Evolutionary conservation across 2,329 filamentous ascomycete species (phyloP).

Genomic region (Beauveria pseudobassiana): DNA sequence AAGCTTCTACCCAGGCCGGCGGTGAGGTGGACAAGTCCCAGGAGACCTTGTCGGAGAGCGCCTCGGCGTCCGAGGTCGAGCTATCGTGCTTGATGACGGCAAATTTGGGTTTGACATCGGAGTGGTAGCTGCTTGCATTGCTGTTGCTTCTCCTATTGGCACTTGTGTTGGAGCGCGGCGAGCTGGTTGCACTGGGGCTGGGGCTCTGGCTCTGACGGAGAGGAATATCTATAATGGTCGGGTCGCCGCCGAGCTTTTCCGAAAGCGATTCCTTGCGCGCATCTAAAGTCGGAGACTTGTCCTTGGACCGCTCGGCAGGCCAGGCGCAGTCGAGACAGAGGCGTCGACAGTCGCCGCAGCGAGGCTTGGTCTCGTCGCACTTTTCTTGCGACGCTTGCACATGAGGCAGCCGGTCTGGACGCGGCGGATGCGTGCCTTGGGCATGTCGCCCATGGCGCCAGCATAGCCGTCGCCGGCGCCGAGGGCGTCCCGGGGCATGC

Average conservation of each 20-base stretch:
- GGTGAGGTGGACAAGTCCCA: slow-evolving; percentile 19
- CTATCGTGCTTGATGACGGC: not conserved
- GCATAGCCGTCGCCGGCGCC: not conserved
- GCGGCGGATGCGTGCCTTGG: slow-evolving; percentile 26
- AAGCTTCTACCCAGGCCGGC: slow-evolving; percentile 18
- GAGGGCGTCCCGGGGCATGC: slow-evolving; percentile 20
- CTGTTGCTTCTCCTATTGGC: slow-evolving; percentile 14
- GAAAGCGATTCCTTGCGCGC: not conserved
- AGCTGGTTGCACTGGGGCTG: not conserved
- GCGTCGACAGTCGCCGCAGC: slow-evolving; percentile 31
- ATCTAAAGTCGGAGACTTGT: slow-evolving; percentile 1
- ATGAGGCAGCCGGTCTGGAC: slow-evolving; percentile 35
- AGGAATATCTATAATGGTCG: slow-evolving; percentile 15
- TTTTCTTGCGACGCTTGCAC: slow-evolving; percentile 41
- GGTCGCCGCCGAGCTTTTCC: not conserved
- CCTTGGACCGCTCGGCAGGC: slow-evolving; percentile 19
- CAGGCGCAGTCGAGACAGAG: slow-evolving; percentile 27
- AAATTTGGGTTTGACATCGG: not conserved
- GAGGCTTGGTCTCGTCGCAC: slow-evolving; percentile 37
- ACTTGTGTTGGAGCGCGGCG: slow-evolving; percentile 13
- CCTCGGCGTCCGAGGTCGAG: slow-evolving; percentile 10
- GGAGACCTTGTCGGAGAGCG: slow-evolving; percentile 16
- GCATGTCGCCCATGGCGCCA: slow-evolving; percentile 15
- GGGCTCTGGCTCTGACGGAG: slow-evolving; percentile 18
- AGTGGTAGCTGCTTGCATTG: slow-evolving; percentile 14